phyloP scores from a whole-genome alignment of 1,139 yeast species.

The Lodderomyces theae region DNA sequence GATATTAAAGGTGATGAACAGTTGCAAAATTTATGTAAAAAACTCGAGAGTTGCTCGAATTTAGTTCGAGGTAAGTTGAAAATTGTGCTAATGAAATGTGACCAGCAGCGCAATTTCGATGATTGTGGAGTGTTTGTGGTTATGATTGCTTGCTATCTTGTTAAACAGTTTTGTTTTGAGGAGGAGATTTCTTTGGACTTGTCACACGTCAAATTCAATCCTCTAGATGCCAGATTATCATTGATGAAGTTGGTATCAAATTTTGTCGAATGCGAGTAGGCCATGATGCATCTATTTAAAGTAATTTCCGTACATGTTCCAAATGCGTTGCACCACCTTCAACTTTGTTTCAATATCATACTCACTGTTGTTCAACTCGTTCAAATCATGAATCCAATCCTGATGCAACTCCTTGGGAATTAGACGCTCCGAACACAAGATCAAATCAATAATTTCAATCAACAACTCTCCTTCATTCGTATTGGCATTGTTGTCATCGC shows the following conservation, averaged over 20 bases:
- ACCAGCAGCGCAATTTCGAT: slow-evolving; percentile 45
- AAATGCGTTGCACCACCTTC: slow-evolving; percentile 48
- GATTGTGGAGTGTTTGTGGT: slow-evolving; percentile 46
- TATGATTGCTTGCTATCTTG: slow-evolving; percentile 39
- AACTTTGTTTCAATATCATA: slow-evolving; percentile 32
- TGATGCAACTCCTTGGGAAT: slow-evolving; percentile 45
- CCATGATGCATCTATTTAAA: slow-evolving; percentile 21
- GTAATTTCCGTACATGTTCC: slow-evolving; percentile 51
- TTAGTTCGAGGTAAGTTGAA: slow-evolving; percentile 20
- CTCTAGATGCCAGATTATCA: slow-evolving; percentile 29
- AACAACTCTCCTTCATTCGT: slow-evolving; percentile 49
- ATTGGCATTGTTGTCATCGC: slow-evolving; percentile 1
- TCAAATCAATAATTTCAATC: slow-evolving; percentile 56
- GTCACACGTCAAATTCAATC: slow-evolving; percentile 25
- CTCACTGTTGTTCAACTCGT: slow-evolving; percentile 43
- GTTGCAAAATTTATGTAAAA: slow-evolving; percentile 20
- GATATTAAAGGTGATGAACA: slow-evolving; percentile 18
- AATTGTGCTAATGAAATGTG: slow-evolving; percentile 30
- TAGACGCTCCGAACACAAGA: slow-evolving; percentile 44
- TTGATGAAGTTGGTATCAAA: slow-evolving; percentile 19
- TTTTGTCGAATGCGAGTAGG: slow-evolving; percentile 5
- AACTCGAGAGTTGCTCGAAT: slow-evolving; percentile 24
- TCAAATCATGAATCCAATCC: slow-evolving; percentile 58
- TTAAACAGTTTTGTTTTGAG: slow-evolving; percentile 23
- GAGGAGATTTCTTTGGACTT: slow-evolving; percentile 25